Evolutionary conservation across 2,329 filamentous ascomycete species (phyloP).

Genomic region (Paraconiothyrium brasiliense): DNA sequence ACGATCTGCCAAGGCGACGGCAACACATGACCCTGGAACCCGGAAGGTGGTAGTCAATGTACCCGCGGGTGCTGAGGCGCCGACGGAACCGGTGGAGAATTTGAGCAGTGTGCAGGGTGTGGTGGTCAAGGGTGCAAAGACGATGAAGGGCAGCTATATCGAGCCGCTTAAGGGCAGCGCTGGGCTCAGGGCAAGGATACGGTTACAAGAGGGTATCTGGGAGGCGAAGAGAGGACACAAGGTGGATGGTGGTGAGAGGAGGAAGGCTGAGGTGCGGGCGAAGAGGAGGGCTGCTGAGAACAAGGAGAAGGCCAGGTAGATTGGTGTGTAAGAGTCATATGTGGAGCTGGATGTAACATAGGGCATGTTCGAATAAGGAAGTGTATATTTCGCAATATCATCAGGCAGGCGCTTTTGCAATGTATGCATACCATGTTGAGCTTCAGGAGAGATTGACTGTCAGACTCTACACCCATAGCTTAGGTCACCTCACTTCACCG

Average conservation of each 20-base stretch:
- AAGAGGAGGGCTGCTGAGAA: slow-evolving; percentile 85
- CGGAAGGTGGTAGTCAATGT: slow-evolving; percentile 70
- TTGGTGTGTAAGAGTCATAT: not conserved
- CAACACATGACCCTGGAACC: slow-evolving; percentile 64
- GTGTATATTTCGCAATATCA: slow-evolving; percentile 2
- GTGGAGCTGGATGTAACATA: slow-evolving; percentile 9
- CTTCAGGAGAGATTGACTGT: not conserved
- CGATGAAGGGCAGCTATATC: slow-evolving; percentile 79
- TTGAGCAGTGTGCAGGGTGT: slow-evolving; percentile 70
- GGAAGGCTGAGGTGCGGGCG: slow-evolving; percentile 83
- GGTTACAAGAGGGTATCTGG: slow-evolving; percentile 88
- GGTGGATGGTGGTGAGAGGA: slow-evolving; percentile 95
- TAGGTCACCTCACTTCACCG: not conserved
- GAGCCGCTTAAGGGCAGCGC: slow-evolving; percentile 70
- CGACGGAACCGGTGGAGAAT: slow-evolving; percentile 54
- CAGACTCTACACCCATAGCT: not conserved
- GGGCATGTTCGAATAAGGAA: slow-evolving; percentile 12
- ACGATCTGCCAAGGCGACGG: slow-evolving; percentile 54
- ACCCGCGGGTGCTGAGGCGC: slow-evolving; percentile 52
- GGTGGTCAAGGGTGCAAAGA: slow-evolving; percentile 72
- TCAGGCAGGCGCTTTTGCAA: not conserved
- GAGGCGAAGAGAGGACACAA: slow-evolving; percentile 87
- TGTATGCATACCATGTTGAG: not conserved
- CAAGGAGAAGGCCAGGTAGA: slow-evolving; percentile 67
- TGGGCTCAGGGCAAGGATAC: slow-evolving; percentile 71